Base-by-base conservation (phyloP, 345 rosid genomes). In the Gossypium sturtianum region DNA sequence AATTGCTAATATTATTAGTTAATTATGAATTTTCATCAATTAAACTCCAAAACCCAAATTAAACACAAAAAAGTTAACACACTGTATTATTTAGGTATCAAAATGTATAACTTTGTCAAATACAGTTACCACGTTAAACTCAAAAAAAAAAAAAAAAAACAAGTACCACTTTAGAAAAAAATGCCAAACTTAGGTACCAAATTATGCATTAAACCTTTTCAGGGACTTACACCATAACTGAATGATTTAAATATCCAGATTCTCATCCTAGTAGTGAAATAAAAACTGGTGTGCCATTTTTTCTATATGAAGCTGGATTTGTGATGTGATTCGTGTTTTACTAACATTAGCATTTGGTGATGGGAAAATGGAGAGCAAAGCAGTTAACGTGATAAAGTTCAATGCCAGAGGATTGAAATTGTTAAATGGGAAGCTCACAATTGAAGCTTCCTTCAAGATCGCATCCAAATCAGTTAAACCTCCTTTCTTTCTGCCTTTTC, bases 301-400 rank as follows among this genome's bases (percentile, higher is more conserved):
- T 34, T 34, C 6, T 34, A 34, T 34, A 34, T 0, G 38, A 34
- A 34, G 6, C 38, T 34, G 38, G 38, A 34, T 4, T 34, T 52
- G 60, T 53, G 8, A 70, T 51, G 23, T 70, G 6, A 6, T 52
- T 29, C 53, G 43, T 3, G 22, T 22, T 70, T 25, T 43, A 72
- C 54, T 54, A 82, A 51, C 74, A 67, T 79, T 47, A 12, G 64
- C 68, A 2, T 82, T 83, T 77, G 60, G 17, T 80, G 76, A 70
- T 82, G 83, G 75, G 34, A 75, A 73, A 82, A 84, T 84, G 80
- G 88, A 92, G 98, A 92, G 94, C 57, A 92, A 92, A 90, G 95
- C 97, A 76, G 91, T 88, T 61, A 92, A 92, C 74, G 87, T 92
- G 81, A 89, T 94, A 67, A 87, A 90, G 83, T 94, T 94, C 84